Evolutionary conservation across 2,329 filamentous ascomycete species (phyloP).

Genomic region (Onygena corvina): DNA sequence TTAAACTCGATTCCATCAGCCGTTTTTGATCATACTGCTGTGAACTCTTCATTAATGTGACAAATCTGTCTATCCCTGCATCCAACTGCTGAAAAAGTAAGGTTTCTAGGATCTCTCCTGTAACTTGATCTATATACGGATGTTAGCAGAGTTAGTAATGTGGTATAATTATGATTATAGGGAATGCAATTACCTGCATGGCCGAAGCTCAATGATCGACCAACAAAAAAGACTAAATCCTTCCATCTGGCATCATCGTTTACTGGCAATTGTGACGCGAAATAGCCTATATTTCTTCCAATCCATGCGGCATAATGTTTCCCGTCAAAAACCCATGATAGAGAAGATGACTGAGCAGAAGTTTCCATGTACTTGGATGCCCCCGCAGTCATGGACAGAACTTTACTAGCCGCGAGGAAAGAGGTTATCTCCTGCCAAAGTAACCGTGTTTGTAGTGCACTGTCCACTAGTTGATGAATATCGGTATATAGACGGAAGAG

Average conservation of each 20-base stretch:
- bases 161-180: background rate
- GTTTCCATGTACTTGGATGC: constrained; percentile 33
- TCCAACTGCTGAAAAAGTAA: constrained; percentile 26
- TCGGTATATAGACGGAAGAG: constrained; percentile 36
- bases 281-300: constrained; percentile 46
- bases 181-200: constrained; percentile 48
- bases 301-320: constrained; percentile 59
- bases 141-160: constrained; percentile 13
- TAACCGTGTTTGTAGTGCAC: constrained; percentile 37
- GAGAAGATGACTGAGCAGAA: constrained; percentile 17
- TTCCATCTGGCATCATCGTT: constrained; percentile 23
- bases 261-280: constrained; percentile 34
- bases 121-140: constrained; percentile 27
- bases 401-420: constrained; percentile 47
- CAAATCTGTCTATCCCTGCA: constrained; percentile 23
- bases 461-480: constrained; percentile 31
- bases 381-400: constrained; percentile 48
- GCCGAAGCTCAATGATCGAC: constrained; percentile 56
- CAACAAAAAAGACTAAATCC: constrained; percentile 35
- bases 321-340: constrained; percentile 54
- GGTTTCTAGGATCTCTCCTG: constrained; percentile 29
- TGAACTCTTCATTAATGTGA: constrained; percentile 32
- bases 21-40: constrained; percentile 39
- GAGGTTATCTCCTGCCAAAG: constrained; percentile 53
- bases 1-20: constrained; percentile 36